phyloP scores from a whole-genome alignment of 768 basidiomycete genomes.

The Mycena vitilis region DNA sequence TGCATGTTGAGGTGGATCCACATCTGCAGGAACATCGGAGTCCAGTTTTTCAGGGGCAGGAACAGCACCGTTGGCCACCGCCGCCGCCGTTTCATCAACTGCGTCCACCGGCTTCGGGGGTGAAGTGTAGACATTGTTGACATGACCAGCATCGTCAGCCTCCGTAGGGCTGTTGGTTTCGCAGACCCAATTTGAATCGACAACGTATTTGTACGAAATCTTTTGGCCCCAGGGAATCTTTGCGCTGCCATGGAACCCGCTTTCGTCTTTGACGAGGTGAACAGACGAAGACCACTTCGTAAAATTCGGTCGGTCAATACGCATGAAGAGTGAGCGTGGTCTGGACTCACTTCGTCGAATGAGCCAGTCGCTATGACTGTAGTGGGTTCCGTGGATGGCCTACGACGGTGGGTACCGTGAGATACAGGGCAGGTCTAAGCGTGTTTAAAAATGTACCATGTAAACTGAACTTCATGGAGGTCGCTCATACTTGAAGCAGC shows the following conservation, averaged over 20 bases:
- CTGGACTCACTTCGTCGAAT: conserved; percentile 75
- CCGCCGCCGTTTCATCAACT: conserved; percentile 9
- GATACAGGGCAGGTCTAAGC: neutral
- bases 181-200: conserved; percentile 75
- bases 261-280: conserved; percentile 61
- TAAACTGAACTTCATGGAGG: conserved; percentile 63
- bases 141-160: conserved; percentile 68
- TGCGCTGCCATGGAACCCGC: conserved; percentile 67
- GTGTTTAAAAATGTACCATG: conserved; percentile 53
- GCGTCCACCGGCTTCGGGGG: conserved; percentile 52
- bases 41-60: conserved; percentile 21
- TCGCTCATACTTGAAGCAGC: conserved; percentile 45
- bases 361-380: conserved; percentile 78
- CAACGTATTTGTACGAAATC: conserved; percentile 82
- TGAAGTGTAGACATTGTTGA: conserved; percentile 74
- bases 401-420: conserved; percentile 40
- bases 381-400: conserved; percentile 68
- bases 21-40: conserved; percentile 21
- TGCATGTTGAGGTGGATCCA: conserved; percentile 12
- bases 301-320: neutral
- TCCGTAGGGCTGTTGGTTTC: conserved; percentile 69
- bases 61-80: conserved; percentile 3
- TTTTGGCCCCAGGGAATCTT: conserved; percentile 72
- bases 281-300: conserved; percentile 68
- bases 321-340: neutral